Conservation (phyloP, 2,329 filamentous ascomycete genomes). For the Sclerotinia nivalis region DNA sequence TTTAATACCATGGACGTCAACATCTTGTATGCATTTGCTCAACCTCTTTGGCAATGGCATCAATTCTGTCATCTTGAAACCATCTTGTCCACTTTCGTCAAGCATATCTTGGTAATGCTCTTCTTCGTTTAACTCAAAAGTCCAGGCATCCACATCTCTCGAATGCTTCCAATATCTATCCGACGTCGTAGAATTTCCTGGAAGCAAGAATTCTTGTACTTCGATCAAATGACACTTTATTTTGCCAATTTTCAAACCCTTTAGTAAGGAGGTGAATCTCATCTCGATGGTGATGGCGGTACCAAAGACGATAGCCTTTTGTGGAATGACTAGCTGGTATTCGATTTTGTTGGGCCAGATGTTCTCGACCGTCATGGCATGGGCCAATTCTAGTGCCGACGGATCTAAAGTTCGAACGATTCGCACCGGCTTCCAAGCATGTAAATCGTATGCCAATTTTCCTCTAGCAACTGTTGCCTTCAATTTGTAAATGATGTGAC, state of each 20-base stretch:
- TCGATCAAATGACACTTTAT: constrained; percentile 82
- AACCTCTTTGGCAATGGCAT: constrained; percentile 78
- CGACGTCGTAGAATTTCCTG: constrained; percentile 48
- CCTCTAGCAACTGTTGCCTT: constrained; percentile 87
- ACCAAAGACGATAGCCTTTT: constrained; percentile 92
- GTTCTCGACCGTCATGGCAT: constrained; percentile 95
- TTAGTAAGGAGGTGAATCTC: constrained; percentile 82
- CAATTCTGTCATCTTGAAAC: constrained; percentile 61
- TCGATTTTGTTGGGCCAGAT: constrained; percentile 98
- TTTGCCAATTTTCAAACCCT: constrained; percentile 82
- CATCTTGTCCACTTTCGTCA: constrained; percentile 66
- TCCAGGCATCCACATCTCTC: constrained; percentile 63
- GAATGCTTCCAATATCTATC: constrained; percentile 62
- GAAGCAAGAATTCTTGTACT: constrained; percentile 65
- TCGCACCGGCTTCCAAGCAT: constrained; percentile 74
- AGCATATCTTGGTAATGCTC: constrained; percentile 70
- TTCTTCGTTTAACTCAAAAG: constrained; percentile 54
- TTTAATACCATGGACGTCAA: constrained; percentile 86
- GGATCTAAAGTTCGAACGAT: constrained; percentile 77
- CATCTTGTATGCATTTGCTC: constrained; percentile 82
- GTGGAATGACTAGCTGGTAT: constrained; percentile 90
- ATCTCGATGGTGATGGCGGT: constrained; percentile 84
- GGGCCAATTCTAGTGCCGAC: constrained; percentile 73
- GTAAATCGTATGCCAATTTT: constrained; percentile 84
- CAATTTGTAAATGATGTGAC: constrained; percentile 84